Evolutionary conservation across 208 protist genomes (phyloP).

Genomic region (Leishmania martiniquensis): DNA sequence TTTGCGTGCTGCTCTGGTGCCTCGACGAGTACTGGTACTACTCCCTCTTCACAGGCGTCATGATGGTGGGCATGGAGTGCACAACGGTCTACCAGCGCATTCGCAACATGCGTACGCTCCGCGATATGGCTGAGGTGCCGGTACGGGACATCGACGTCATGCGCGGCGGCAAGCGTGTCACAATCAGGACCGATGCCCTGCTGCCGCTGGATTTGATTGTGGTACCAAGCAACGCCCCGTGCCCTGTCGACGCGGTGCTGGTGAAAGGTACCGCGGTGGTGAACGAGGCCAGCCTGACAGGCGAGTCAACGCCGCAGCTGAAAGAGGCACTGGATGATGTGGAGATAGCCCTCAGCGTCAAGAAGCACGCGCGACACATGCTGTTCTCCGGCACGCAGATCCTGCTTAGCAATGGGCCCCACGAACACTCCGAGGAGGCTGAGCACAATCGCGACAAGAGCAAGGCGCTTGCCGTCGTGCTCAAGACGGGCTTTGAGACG

Average conservation of each 20-base stretch:
- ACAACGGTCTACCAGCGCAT: constrained; percentile 95
- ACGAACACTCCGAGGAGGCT: constrained; percentile 35
- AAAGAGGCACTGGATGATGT: constrained; percentile 92
- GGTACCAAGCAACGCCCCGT: constrained; percentile 73
- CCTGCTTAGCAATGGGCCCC: constrained; percentile 86
- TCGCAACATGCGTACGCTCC: constrained; percentile 93
- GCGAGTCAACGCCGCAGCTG: constrained; percentile 98
- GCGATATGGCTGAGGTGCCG: constrained; percentile 93
- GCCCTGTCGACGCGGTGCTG: constrained; percentile 96
- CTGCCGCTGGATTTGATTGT: constrained; percentile 96
- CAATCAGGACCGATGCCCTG: constrained; percentile 74
- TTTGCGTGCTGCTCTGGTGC: constrained; percentile 96
- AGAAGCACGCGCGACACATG: constrained; percentile 92
- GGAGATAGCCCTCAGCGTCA: constrained; percentile 71
- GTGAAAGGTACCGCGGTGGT: constrained; percentile 96
- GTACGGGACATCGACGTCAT: constrained; percentile 77
- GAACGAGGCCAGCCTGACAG: constrained; percentile 99
- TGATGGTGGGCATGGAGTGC: constrained; percentile 98
- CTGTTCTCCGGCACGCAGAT: constrained; percentile 96
- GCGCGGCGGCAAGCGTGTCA: constrained; percentile 58
- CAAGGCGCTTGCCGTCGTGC: constrained; percentile 94
- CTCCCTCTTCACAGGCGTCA: constrained; percentile 97
- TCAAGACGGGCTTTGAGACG: constrained; percentile 99
- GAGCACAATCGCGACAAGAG: constrained; percentile 24
- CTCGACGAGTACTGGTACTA: constrained; percentile 98